These are phyloP conservation scores for Botrytis fragariae DNA, from an alignment of 2,329 filamentous ascomycete species.

Conservation along the genomic window DNA sequence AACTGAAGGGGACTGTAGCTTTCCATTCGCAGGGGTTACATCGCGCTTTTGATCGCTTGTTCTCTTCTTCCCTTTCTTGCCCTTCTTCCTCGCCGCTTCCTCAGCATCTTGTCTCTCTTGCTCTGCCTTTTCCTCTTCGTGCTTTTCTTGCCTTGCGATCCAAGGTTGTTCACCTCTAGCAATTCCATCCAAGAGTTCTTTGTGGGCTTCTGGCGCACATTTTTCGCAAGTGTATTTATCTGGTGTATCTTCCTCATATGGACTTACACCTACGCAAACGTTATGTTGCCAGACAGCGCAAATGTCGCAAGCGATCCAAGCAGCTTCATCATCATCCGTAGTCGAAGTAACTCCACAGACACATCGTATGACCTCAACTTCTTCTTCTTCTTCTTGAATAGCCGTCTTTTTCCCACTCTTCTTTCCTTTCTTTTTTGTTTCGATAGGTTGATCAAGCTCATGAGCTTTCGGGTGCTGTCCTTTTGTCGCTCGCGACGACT, in stretches of 20 bases:
- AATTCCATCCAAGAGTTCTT: slow-evolving; percentile 74
- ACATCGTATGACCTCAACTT: slow-evolving; percentile 74
- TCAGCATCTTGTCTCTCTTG: slow-evolving; percentile 49
- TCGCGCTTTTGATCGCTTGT: slow-evolving; percentile 58
- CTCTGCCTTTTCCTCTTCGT: slow-evolving; percentile 57
- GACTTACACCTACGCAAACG: slow-evolving; percentile 83
- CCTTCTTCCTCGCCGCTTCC: slow-evolving; percentile 45
- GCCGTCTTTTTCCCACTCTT: slow-evolving; percentile 53
- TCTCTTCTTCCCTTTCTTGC: slow-evolving; percentile 61
- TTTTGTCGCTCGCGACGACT: slow-evolving; percentile 94
- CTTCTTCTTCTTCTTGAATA: slow-evolving; percentile 44
- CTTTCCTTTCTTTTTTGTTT: slow-evolving; percentile 50
- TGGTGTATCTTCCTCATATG: slow-evolving; percentile 71
- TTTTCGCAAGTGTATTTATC: slow-evolving; percentile 90
- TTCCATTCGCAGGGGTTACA: slow-evolving; percentile 41
- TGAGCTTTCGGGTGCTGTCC: slow-evolving; percentile 92
- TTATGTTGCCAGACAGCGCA: slow-evolving; percentile 98
- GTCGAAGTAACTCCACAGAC: slow-evolving; percentile 87
- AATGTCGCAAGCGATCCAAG: slow-evolving; percentile 94
- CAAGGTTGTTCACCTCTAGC: slow-evolving; percentile 80
- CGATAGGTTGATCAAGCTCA: slow-evolving; percentile 60
- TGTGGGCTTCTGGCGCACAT: slow-evolving; percentile 78
- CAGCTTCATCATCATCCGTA: slow-evolving; percentile 79
- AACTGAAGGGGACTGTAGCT: slow-evolving; percentile 33
- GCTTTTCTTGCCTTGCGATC: slow-evolving; percentile 64